Conservation (phyloP, 2,329 filamentous ascomycete species). For the Knoxdaviesia capensis region DNA sequence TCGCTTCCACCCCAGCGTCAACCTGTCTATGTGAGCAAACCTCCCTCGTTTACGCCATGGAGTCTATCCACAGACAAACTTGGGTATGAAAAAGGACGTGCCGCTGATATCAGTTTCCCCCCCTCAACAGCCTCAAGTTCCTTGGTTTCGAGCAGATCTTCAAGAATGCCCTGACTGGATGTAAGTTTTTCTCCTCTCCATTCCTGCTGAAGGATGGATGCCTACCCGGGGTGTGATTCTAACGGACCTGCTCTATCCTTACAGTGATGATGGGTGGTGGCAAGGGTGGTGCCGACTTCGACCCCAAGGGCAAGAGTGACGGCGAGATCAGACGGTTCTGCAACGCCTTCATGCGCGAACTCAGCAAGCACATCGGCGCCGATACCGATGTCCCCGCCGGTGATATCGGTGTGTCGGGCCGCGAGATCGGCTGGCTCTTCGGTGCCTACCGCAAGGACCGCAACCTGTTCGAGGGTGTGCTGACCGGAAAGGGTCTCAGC, state of each 20-base stretch:
- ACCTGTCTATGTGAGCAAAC: conserved; percentile 36
- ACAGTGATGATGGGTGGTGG: conserved; percentile 65
- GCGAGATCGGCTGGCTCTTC: conserved; percentile 90
- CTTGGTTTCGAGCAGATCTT: conserved; percentile 98
- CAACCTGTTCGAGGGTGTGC: conserved; percentile 86
- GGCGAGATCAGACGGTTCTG: conserved; percentile 97
- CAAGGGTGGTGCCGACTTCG: conserved; percentile 95
- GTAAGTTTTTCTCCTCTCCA: conserved; percentile 30
- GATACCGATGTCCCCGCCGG: conserved; percentile 93
- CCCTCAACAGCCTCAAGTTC: conserved; percentile 53
- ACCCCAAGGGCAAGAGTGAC: conserved; percentile 96
- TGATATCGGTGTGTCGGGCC: conserved; percentile 83
- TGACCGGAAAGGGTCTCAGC: conserved; percentile 83
- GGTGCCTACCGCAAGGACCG: conserved; percentile 76
- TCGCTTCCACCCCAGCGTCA: conserved; percentile 81
- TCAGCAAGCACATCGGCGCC: conserved; percentile 87
- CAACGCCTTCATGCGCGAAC: conserved; percentile 85
- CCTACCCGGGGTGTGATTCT: not conserved
- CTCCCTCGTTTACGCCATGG: not conserved
- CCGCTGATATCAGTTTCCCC: conserved; percentile 20
- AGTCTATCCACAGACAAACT: too few species aligned
- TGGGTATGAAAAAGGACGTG: not conserved
- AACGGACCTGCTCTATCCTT: not conserved
- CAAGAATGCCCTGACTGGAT: conserved; percentile 95
- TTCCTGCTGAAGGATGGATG: not conserved